Conservation (phyloP, 345 rosid species). For the Boechera retrofracta region DNA sequence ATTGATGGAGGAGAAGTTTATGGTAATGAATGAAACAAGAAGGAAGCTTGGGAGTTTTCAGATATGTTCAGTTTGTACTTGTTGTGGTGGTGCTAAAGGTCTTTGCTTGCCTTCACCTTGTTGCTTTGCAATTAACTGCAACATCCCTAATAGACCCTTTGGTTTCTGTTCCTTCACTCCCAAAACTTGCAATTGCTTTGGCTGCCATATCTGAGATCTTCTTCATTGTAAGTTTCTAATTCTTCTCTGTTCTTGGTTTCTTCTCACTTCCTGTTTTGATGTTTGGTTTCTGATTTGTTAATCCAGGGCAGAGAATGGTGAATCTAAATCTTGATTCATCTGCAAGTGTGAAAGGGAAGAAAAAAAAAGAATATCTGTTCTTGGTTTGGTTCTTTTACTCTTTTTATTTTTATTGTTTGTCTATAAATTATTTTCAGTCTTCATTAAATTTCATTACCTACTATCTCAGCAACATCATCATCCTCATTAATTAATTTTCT, state of each 20-base stretch:
- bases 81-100: conserved; percentile 90
- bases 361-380: conserved; percentile 56
- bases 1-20: conserved; percentile 59
- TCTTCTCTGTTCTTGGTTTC: neutral
- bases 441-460: conserved; percentile 41
- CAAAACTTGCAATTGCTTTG: conserved; percentile 91
- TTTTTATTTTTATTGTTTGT: conserved; percentile 45
- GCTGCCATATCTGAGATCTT: conserved; percentile 74
- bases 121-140: conserved; percentile 97
- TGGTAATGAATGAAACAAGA: conserved; percentile 80
- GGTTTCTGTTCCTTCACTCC: conserved; percentile 98
- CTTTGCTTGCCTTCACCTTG: conserved; percentile 88
- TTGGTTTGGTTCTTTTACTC: conserved; percentile 51
- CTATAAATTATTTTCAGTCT: conserved; percentile 31
- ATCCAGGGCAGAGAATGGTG: conserved; percentile 4
- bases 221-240: conserved; percentile 24
- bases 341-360: conserved; percentile 50
- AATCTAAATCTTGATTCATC: conserved; percentile 40
- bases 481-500: conserved; percentile 38
- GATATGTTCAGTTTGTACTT: conserved; percentile 93
- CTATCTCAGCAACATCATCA: conserved; percentile 42
- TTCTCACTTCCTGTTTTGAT: neutral
- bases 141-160: conserved; percentile 93
- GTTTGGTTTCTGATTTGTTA: conserved; percentile 10
- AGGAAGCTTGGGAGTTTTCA: conserved; percentile 83